Conservation (phyloP, 306 rosid genomes). For the Glycine soja region DNA sequence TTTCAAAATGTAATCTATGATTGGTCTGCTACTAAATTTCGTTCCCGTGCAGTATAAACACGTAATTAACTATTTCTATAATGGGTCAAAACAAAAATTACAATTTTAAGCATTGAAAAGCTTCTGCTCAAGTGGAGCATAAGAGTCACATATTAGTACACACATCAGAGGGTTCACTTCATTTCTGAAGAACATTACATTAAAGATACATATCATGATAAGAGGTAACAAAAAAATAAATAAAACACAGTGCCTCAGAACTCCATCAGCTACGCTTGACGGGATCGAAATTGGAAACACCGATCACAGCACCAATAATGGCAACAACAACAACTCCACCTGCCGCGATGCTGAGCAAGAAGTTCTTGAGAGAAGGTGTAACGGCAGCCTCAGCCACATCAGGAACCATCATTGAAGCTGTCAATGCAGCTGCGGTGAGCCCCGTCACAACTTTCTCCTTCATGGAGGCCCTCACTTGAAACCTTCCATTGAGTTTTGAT, state of each 20-base stretch:
- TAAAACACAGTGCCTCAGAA: slow-evolving; percentile 20
- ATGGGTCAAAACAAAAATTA: not conserved
- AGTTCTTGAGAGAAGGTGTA: slow-evolving; percentile 90
- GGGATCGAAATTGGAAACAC: slow-evolving; percentile 92
- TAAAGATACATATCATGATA: not conserved
- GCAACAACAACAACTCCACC: slow-evolving; percentile 75
- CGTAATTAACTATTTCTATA: slow-evolving; percentile 16
- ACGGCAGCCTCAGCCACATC: slow-evolving; percentile 94
- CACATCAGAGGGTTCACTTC: slow-evolving; percentile 40
- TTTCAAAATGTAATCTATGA: slow-evolving; percentile 6
- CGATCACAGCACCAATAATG: slow-evolving; percentile 77
- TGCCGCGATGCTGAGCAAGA: slow-evolving; percentile 92
- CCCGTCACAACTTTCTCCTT: slow-evolving; percentile 90
- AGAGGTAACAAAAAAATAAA: not conserved
- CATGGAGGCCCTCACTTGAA: slow-evolving; percentile 75
- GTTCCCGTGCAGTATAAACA: slow-evolving; percentile 25
- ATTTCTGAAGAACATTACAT: slow-evolving; percentile 48
- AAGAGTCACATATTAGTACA: slow-evolving; percentile 56
- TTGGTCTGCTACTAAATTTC: slow-evolving; percentile 33
- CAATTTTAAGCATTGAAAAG: slow-evolving; percentile 50
- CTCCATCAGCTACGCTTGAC: slow-evolving; percentile 77
- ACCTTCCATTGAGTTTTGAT: slow-evolving; percentile 51
- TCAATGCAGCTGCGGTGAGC: slow-evolving; percentile 73
- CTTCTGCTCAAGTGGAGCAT: slow-evolving; percentile 37
- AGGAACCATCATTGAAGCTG: slow-evolving; percentile 82